Evolutionary conservation across 768 basidiomycete species (phyloP).

Genomic region (Lepiota venenata): DNA sequence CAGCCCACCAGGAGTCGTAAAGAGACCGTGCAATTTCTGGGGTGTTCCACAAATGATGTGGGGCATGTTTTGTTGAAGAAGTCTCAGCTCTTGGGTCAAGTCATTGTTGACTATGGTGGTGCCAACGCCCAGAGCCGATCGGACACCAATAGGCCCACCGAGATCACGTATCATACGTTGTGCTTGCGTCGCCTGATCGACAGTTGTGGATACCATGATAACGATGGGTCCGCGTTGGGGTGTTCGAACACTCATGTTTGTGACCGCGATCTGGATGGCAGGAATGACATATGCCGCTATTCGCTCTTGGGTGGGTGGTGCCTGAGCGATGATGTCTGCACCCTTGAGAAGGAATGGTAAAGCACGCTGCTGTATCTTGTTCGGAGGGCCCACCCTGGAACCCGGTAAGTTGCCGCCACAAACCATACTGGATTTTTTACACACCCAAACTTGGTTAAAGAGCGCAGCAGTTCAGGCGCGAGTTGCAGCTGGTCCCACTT

Average conservation of each 20-base stretch:
- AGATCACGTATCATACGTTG: slow-evolving; percentile 94
- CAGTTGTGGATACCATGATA: slow-evolving; percentile 95
- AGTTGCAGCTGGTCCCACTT: slow-evolving; percentile 96
- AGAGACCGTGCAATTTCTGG: slow-evolving; percentile 91
- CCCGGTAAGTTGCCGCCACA: neutral
- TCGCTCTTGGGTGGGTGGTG: slow-evolving; percentile 96
- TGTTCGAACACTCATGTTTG: slow-evolving; percentile 47
- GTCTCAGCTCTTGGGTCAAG: slow-evolving; percentile 71
- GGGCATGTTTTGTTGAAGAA: slow-evolving; percentile 88
- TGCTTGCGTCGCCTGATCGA: slow-evolving; percentile 97
- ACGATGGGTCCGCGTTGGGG: slow-evolving; percentile 80
- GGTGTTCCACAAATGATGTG: slow-evolving; percentile 97
- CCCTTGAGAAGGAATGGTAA: slow-evolving; percentile 92
- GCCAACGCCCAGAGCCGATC: slow-evolving; percentile 86
- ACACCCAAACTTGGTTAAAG: slow-evolving; percentile 92
- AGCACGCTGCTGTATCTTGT: slow-evolving; percentile 98
- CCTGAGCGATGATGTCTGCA: slow-evolving; percentile 97
- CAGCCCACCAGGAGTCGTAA: slow-evolving; percentile 76
- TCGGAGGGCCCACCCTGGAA: slow-evolving; percentile 88
- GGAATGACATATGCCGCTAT: slow-evolving; percentile 97
- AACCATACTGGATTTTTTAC: slow-evolving; percentile 20
- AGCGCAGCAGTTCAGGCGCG: slow-evolving; percentile 82
- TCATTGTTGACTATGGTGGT: slow-evolving; percentile 60
- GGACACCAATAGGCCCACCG: slow-evolving; percentile 89
- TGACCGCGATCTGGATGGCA: slow-evolving; percentile 78